Base-by-base conservation (phyloP, 1,284 basidiomycete genomes). In the Mycosarcoma mackinlayi region DNA sequence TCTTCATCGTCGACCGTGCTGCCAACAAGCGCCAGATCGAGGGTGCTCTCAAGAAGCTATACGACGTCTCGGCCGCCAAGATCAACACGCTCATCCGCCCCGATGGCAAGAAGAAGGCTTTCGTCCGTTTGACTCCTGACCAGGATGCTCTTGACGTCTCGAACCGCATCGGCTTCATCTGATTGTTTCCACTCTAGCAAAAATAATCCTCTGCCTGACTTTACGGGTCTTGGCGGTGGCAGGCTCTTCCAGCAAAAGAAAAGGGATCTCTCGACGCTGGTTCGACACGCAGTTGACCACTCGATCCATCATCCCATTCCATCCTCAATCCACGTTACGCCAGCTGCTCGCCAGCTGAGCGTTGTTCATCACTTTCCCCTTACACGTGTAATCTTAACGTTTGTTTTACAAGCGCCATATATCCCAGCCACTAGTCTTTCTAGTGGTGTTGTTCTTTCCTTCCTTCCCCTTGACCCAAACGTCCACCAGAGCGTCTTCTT, bases 81-180 rank as follows among this genome's bases (percentile, higher is more conserved):
- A 88, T 98, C 84, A 98, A 97, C 89, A 98, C 96, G 48, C 89
- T 98, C 82, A 98, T 98, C 85, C 91, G 94, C 91, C 96, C 95
- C 61, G 96, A 98, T 82, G 95, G 96, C 63, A 93, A 91, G 89
- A 98, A 98, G 89, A 98, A 98, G 91, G 95, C 95, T 47, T 98
- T 96, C 84, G 93, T 98, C 60, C 90, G 94, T 52, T 87, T 98
- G 81, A 92, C 93, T 34, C 86, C 94, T 30, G 95, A 98, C 87
- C 92, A 95, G 85, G 95, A 98, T 83, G 95, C 95, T 48, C 86
- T 98, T 77, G 95, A 98, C 85, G 92, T 98, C 75, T 94, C 94
- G 78, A 98, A 98, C 92, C 97, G 96, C 91, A 94, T 95, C 67
- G 59, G 88, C 83, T 67, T 78, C 57, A 69, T 77, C 68, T 78